These are phyloP conservation scores for Cryptomeria japonica DNA, from an alignment of 75 land plant species.

Conservation along the genomic window DNA sequence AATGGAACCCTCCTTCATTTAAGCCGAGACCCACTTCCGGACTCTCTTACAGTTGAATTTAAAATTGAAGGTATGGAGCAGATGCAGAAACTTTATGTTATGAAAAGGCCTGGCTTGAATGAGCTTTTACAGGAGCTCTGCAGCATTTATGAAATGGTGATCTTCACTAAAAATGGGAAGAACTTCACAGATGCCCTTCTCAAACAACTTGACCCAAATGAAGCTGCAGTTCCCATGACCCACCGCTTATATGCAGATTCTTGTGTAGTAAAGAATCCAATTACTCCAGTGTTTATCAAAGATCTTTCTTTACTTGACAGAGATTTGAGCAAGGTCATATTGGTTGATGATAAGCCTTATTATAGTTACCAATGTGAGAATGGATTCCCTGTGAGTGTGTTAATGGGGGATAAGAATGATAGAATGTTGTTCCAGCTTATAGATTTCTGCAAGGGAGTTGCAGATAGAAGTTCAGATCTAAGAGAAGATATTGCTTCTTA, in stretches of 20 bases:
- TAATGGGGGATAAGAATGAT: slow-evolving; percentile 28
- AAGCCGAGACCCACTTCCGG: too few relatives aligned
- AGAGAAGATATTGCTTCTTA: neutral
- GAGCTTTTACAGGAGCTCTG: neutral
- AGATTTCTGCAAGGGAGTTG: neutral
- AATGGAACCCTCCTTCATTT: too few relatives aligned
- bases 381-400: slow-evolving; percentile 25
- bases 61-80: neutral
- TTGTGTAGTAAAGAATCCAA: slow-evolving; percentile 3
- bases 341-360: slow-evolving; percentile 36
- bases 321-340: slow-evolving; percentile 23
- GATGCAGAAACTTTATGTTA: neutral
- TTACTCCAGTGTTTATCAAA: slow-evolving; percentile 20
- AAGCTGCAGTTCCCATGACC: neutral
- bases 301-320: slow-evolving; percentile 22
- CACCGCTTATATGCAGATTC: slow-evolving; percentile 31
- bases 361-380: slow-evolving; percentile 28
- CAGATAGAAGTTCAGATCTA: neutral
- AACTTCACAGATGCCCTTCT: slow-evolving; percentile 25
- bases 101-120: neutral
- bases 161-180: slow-evolving; percentile 23
- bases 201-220: slow-evolving; percentile 22
- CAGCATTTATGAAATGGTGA: slow-evolving; percentile 24
- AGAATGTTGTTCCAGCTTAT: slow-evolving; percentile 8
- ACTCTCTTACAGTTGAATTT: too few relatives aligned